Evolutionary conservation across 116 monocot genomes (phyloP), one percentile per base, ranked within the genome.

Genomic region (Cymodocea nodosa): DNA sequence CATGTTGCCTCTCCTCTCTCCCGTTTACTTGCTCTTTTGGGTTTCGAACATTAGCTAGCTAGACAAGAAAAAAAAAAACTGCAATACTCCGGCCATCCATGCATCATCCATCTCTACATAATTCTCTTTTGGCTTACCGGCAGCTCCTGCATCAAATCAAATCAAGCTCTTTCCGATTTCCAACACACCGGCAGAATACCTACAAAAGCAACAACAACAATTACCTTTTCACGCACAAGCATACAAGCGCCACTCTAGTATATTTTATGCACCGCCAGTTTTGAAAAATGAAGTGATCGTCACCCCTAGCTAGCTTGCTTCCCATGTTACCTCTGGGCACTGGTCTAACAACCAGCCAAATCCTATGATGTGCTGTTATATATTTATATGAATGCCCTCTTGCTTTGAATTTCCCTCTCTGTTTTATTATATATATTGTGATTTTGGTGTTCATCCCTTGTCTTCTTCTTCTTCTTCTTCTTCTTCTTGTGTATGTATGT

Each of bases 141-240:
- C n/a, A n/a, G n/a, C n/a, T n/a, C n/a, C n/a, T n/a, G n/a, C n/a
- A n/a, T n/a, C n/a, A n/a, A n/a, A n/a, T n/a, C n/a, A n/a, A n/a
- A n/a, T n/a, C n/a, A n/a, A n/a, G n/a, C n/a, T n/a, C n/a, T n/a
- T n/a, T n/a, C n/a, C n/a, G n/a, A n/a, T n/a, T n/a, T n/a, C 48
- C 48, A 40, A 44, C 18, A 8, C 44, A 44, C 44, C 44, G 44
- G 22, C 63, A 63, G 17, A 61, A 35, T 36, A 61, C 0, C 30
- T 6, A 40, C 40, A 40, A 40, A 58, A 11, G 30, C 3, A 68
- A 16, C 58, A 69, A 69, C 69, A 69, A 39, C 35, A 22, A 23
- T 57, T 69, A 49, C 69, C 57, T 69, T 69, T 69, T 69, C 10
- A 50, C 69, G 23, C 48, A 50, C 23, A 39, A n/a, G 15, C 36